Percentiles rank a stretch among this genome's conserved stretches.
Conservation (phyloP, 2,329 filamentous ascomycete genomes). For the Penicillium rolfsii region DNA sequence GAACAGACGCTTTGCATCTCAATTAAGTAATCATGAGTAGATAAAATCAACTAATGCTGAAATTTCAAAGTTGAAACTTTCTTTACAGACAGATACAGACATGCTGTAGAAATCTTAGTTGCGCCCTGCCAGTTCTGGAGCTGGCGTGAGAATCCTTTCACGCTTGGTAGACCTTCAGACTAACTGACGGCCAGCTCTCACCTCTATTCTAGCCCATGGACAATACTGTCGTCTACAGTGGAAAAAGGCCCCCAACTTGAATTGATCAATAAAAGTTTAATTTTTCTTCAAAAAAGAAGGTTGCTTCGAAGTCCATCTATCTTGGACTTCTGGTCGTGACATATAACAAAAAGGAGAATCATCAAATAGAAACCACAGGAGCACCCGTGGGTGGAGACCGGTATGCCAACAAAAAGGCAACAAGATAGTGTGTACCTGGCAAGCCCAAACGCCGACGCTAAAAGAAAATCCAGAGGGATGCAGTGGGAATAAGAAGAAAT, state of each 20-base stretch:
- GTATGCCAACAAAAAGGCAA: constrained; percentile 17
- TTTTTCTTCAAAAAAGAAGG: neutral
- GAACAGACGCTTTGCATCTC: too few relatives aligned
- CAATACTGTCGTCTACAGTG: neutral
- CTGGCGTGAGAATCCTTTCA: too few relatives aligned
- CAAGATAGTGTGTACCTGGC: constrained; percentile 18
- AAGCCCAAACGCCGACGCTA: constrained; percentile 32
- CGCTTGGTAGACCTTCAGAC: too few relatives aligned
- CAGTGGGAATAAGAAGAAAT: neutral
- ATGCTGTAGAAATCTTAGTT: too few relatives aligned
- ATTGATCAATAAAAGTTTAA: neutral
- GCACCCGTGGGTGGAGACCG: constrained; percentile 5
- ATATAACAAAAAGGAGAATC: constrained; percentile 14
- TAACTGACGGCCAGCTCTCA: neutral
- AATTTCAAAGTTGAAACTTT: too few relatives aligned
- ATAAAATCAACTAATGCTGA: too few relatives aligned
- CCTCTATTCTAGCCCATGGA: neutral
- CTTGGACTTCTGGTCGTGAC: constrained; percentile 20
- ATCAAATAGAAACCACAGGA: constrained; percentile 10
- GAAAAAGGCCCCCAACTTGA: neutral
- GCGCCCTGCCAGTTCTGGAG: too few relatives aligned
- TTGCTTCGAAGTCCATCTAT: constrained; percentile 8
- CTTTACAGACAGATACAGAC: too few relatives aligned
- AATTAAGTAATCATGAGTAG: too few relatives aligned
- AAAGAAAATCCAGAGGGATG: constrained; percentile 20